Evolutionary conservation across 306 rosid genomes (phyloP), one percentile per base, ranked within the genome.

Genomic region (Vigna radiata): DNA sequence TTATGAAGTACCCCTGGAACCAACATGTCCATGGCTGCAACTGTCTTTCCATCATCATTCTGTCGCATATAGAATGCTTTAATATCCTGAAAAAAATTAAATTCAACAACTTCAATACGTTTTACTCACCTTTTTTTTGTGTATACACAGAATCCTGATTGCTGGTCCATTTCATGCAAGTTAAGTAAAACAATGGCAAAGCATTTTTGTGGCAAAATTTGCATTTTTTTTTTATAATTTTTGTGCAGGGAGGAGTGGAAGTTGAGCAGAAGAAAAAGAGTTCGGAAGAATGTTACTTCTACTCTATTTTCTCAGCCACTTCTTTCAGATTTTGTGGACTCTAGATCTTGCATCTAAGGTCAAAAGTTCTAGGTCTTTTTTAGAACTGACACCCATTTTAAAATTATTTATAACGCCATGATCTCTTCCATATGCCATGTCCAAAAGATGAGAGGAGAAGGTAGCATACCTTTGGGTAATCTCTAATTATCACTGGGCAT

Each of bases 1-100:
- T 33, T 17, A 47, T 33, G 79, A 18, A 31, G 83, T 90, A 94
- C 98, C 97, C 76, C 86, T 70, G 98, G 98, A 76, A 95, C 97
- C 90, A 95, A 72, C 93, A 95, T 75, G 84, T 95, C 98, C 98
- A 95, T 95, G 36, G 98, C 98, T 1, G 98, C 98, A 56, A 95
- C 97, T 74, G 98, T 95, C 82, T 80, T 92, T 52, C 90, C 96
- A 73, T 95, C 98, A 63, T 92, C 97, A 87, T 95, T 95, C 82
- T 86, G 93, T 78, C 98, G 90, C 98, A 95, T 92, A 69, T 95
- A 95, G 85, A 95, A 95, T 52, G 98, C 98, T 83, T 95, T 95
- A 16, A 95, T 92, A 79, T 92, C 97, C 98, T 95, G 93, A 72
- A 82, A 33, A 29, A 79, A 60, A 27, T 75, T 48, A 67, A 79